These are phyloP conservation scores for Trichoderma atroviride DNA, from an alignment of 2,329 filamentous ascomycete genomes.

Conservation along the genomic window DNA sequence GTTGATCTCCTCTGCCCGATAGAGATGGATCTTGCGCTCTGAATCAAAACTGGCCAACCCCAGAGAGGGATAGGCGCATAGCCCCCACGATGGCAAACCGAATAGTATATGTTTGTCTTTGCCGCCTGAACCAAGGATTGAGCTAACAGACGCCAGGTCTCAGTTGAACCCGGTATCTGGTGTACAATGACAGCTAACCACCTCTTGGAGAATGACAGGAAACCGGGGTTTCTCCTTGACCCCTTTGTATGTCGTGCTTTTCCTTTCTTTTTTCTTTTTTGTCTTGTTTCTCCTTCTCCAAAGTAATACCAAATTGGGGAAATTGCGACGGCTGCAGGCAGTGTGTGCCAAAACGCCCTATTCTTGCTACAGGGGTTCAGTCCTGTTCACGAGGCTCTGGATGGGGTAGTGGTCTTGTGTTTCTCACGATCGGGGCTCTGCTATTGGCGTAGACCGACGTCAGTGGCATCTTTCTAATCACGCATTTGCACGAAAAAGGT, in stretches of 20 bases:
- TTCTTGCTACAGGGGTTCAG: not conserved
- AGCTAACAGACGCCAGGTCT: constrained; percentile 3
- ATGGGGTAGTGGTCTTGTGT: not conserved
- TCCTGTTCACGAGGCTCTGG: not conserved
- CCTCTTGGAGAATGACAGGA: not conserved
- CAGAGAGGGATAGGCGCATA: not conserved
- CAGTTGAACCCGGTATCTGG: not conserved
- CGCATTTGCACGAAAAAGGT: not conserved
- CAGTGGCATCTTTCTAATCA: not conserved
- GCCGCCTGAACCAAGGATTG: not conserved
- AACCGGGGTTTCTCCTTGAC: not conserved
- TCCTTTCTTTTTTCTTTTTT: not conserved
- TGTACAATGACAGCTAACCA: not conserved
- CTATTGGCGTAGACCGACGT: not conserved
- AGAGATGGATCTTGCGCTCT: not conserved
- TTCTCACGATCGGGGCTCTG: not conserved
- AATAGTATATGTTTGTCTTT: not conserved
- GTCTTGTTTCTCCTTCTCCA: not conserved
- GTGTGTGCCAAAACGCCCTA: not conserved
- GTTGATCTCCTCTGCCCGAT: not conserved
- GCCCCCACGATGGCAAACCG: not conserved
- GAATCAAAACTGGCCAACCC: not conserved
- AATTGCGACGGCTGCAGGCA: not conserved
- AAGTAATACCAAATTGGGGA: not conserved
- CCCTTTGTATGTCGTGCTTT: not conserved